phyloP scores from a whole-genome alignment of 768 basidiomycete species.

The Sarcodon sp. region DNA sequence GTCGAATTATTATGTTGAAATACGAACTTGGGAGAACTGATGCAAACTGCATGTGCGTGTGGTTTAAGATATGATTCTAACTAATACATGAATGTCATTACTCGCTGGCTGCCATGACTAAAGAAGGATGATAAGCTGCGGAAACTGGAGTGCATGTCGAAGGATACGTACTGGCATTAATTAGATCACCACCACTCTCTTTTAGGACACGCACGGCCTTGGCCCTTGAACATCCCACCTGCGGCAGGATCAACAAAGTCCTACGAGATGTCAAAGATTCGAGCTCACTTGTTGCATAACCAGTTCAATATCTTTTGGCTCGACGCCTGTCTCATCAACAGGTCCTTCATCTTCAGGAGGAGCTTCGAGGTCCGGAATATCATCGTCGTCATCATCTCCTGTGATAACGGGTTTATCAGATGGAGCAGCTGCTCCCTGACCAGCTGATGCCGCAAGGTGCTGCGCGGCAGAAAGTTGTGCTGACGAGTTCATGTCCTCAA shows the following conservation, averaged over 20 bases:
- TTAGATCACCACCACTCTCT: slow-evolving; percentile 87
- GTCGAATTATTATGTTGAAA: slow-evolving; percentile 80
- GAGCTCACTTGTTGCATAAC: slow-evolving; percentile 58
- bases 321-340: slow-evolving; percentile 79
- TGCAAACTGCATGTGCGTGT: background rate
- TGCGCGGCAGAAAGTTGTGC: slow-evolving; percentile 70
- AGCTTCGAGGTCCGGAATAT: slow-evolving; percentile 75
- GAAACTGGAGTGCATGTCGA: background rate
- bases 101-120: slow-evolving; percentile 92
- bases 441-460: slow-evolving; percentile 48
- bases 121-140: background rate
- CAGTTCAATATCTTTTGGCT: slow-evolving; percentile 90
- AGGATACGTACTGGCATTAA: slow-evolving; percentile 81
- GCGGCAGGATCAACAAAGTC: background rate
- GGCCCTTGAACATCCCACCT: slow-evolving; percentile 75
- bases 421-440: slow-evolving; percentile 28
- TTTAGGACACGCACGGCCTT: slow-evolving; percentile 88
- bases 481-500: slow-evolving; percentile 80
- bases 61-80: background rate
- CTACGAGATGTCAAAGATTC: no score
- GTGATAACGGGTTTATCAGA: slow-evolving; percentile 39
- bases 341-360: slow-evolving; percentile 63
- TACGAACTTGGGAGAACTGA: slow-evolving; percentile 44
- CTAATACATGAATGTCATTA: slow-evolving; percentile 23
- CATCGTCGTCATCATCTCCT: slow-evolving; percentile 56